Percentiles rank a stretch among this genome's conserved stretches.
Conservation (phyloP, 441 rosid genomes). For the Adansonia madagascariensis region DNA sequence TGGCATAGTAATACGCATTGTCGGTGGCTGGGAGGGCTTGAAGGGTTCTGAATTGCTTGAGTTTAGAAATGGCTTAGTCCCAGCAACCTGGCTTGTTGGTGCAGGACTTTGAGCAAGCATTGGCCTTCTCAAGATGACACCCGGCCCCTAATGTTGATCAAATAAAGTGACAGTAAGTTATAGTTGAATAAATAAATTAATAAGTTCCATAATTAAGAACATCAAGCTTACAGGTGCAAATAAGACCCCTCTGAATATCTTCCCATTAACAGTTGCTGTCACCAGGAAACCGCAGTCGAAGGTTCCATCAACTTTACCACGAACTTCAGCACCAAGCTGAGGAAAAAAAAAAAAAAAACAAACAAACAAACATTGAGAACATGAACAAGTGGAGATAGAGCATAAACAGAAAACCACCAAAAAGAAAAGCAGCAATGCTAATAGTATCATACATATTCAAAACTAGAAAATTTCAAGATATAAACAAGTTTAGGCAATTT, state of each 20-base stretch:
- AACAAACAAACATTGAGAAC: too few relatives aligned
- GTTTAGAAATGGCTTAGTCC: constrained; percentile 33
- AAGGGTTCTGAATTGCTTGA: constrained; percentile 28
- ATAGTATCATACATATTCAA: background rate
- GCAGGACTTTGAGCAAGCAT: constrained; percentile 35
- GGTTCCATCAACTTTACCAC: constrained; percentile 69
- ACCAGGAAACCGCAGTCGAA: constrained; percentile 71
- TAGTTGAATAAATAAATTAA: background rate
- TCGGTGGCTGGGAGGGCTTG: constrained; percentile 34
- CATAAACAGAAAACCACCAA: background rate
- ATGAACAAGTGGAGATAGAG: background rate
- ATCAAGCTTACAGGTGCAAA: constrained; percentile 61
- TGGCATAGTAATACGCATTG: constrained; percentile 8
- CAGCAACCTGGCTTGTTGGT: constrained; percentile 32
- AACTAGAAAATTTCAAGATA: background rate
- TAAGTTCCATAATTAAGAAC: background rate
- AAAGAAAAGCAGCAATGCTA: background rate
- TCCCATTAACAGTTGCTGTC: constrained; percentile 70
- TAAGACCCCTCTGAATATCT: constrained; percentile 68
- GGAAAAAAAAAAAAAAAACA: background rate
- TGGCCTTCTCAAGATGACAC: constrained; percentile 35
- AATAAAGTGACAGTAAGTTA: background rate
- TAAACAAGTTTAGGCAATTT: background rate
- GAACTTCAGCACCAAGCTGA: constrained; percentile 69
- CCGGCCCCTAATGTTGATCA: constrained; percentile 41